Base-by-base conservation (phyloP, 139 green algal genomes). In the Pseudopediastrum boryanum region DNA sequence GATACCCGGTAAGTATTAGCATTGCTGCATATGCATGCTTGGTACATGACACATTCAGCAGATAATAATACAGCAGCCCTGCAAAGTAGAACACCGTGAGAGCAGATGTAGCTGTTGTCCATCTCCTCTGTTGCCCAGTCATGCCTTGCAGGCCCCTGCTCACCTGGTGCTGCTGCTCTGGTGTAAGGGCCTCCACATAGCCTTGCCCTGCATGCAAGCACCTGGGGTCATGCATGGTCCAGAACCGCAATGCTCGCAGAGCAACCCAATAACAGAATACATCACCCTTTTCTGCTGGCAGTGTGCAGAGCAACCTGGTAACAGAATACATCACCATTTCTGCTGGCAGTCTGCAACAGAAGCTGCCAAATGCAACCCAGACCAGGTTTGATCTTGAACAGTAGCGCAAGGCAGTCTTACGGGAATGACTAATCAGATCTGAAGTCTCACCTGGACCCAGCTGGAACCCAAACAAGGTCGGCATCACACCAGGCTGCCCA, bases 161-260 rank as follows among this genome's bases (percentile, higher is more conserved):
- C 64, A 92, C 88, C 86, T 98, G 95, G 78, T 98, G 95, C 84
- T 98, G 93, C 87, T 98, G 93, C 85, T 98, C 95, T 0, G 92
- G 90, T 2, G 93, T 94, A 13, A 97, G 79, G 0, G 88, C 89
- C 78, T 95, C 90, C 25, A 84, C 83, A 78, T 89, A 88, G 23
- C 73, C 80, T 51, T 85, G 70, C 4, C 79, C 86, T 35, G 52
- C 31, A 56, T 43, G 25, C 4, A 52, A 67, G 29, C 54, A 70
- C 35, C n/a, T 58, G 48, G 21, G 21, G 48, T n/a, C 48, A 16
- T 58, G 48, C 48, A 21, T 58, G 48, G 48, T 58, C 21, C 21
- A n/a, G 19, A n/a, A 21, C 48, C 27, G 54, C 51, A 62, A n/a
- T 23, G 6, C 51, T 35, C 4, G 51, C 29, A n/a, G 8, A 8